phyloP scores from a whole-genome alignment of 2,329 filamentous ascomycete genomes.

The Penicillium sp. region DNA sequence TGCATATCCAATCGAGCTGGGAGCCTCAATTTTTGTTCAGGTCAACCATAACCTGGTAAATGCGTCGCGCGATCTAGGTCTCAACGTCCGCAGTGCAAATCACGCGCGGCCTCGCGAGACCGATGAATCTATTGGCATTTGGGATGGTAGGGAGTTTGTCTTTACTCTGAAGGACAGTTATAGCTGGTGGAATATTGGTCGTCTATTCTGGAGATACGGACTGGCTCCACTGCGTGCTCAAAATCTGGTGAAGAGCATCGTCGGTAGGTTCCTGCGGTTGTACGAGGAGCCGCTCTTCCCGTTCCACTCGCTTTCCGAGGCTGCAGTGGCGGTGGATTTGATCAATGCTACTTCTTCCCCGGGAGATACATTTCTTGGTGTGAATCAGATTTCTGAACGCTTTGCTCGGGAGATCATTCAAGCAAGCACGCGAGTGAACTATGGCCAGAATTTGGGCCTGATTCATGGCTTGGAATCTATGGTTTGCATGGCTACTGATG shows the following conservation, averaged over 20 bases:
- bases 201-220: conserved; percentile 82
- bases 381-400: conserved; percentile 60
- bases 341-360: conserved; percentile 62
- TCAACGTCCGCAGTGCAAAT: conserved; percentile 52
- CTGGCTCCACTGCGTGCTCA: conserved; percentile 69
- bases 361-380: conserved; percentile 65
- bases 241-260: conserved; percentile 64
- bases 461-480: conserved; percentile 89
- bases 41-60: conserved; percentile 78
- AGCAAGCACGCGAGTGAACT: conserved; percentile 88
- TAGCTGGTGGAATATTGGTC: conserved; percentile 74
- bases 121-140: conserved; percentile 64
- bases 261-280: conserved; percentile 70
- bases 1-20: conserved; percentile 70
- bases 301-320: conserved; percentile 68
- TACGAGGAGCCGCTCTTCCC: conserved; percentile 82
- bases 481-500: conserved; percentile 86
- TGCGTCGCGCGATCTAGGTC: conserved; percentile 65
- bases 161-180: conserved; percentile 59
- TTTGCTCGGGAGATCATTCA: conserved; percentile 83
- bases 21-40: conserved; percentile 85
- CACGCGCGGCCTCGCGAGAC: conserved; percentile 47
- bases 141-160: conserved; percentile 74
- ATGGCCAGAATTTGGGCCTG: conserved; percentile 77
- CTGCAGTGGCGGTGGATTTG: conserved; percentile 64